Conservation (phyloP, 1,284 basidiomycete species). For the Puccinia coronata region DNA sequence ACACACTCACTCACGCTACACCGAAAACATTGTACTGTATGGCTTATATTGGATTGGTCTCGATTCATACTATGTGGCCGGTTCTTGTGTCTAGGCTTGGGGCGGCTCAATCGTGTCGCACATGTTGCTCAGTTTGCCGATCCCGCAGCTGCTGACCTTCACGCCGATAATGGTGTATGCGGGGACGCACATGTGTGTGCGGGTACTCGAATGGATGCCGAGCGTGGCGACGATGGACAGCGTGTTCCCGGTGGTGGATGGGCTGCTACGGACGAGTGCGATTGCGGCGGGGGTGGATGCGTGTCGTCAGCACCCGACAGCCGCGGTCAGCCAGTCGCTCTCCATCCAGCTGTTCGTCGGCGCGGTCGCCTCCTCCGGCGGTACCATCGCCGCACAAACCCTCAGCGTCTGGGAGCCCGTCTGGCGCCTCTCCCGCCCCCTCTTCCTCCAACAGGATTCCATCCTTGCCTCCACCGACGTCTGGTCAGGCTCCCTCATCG, state of each 20-base stretch:
- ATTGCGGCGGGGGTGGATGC: constrained; percentile 36
- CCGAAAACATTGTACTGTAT: not conserved
- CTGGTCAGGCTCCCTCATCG: constrained; percentile 38
- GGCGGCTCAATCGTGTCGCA: constrained; percentile 37
- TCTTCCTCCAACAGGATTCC: constrained; percentile 21
- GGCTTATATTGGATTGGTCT: not conserved
- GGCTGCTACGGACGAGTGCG: constrained; percentile 29
- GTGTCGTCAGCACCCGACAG: not conserved
- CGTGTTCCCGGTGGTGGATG: constrained; percentile 24
- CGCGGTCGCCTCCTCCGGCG: constrained; percentile 31
- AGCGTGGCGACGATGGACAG: constrained; percentile 11
- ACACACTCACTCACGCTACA: too few species aligned
- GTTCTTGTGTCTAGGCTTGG: constrained; percentile 27
- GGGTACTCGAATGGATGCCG: not conserved
- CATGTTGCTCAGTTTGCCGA: constrained; percentile 25
- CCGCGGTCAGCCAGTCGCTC: constrained; percentile 15
- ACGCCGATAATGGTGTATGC: constrained; percentile 23
- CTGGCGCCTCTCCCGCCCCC: constrained; percentile 26
- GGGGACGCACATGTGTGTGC: constrained; percentile 9
- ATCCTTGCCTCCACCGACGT: constrained; percentile 23
- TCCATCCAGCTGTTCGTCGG: constrained; percentile 39
- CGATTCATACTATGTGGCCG: not conserved
- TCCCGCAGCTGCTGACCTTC: constrained; percentile 34
- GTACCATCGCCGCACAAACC: constrained; percentile 27
- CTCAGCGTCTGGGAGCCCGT: constrained; percentile 21